Percentiles rank a stretch among this genome's conserved stretches.
Conservation (phyloP, 1,284 basidiomycete species). For the Apiotrichum laibachii region DNA sequence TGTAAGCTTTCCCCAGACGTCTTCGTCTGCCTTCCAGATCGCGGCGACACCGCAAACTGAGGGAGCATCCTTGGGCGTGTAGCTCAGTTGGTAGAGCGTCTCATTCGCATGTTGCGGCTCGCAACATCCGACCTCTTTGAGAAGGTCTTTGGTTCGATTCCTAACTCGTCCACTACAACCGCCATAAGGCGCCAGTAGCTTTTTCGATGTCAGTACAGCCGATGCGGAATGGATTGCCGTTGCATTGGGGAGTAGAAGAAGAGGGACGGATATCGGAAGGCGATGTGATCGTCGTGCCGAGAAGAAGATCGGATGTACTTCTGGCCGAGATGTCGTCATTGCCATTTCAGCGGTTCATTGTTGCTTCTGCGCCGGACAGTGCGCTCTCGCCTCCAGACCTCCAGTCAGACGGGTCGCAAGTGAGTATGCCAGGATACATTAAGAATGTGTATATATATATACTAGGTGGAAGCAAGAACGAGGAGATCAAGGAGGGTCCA, state of each 20-base stretch:
- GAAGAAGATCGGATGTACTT: too few species aligned
- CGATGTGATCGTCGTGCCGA: too few species aligned
- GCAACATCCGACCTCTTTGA: background rate
- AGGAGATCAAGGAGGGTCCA: conserved; percentile 14
- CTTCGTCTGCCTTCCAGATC: background rate
- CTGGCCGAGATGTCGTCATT: too few species aligned
- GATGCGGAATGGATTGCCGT: too few species aligned
- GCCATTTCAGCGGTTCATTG: too few species aligned
- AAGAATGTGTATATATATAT: background rate
- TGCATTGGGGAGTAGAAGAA: too few species aligned
- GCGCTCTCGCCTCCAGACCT: too few species aligned
- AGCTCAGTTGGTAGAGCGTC: conserved; percentile 15
- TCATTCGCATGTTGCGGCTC: conserved; percentile 6
- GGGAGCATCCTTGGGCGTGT: conserved; percentile 4
- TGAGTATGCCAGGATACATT: background rate
- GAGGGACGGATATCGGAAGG: too few species aligned
- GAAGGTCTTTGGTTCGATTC: conserved; percentile 14
- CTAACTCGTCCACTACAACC: conserved; percentile 7
- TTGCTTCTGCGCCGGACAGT: too few species aligned
- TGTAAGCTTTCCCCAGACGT: too few species aligned
- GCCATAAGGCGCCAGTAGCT: background rate
- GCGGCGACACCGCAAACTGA: background rate
- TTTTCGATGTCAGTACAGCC: background rate
- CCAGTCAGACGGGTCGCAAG: too few species aligned
- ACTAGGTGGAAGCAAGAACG: conserved; percentile 9